A percentile compares a stretch with the other conserved stretches of the same genome.
phyloP scores from a whole-genome alignment of 75 land plant genomes.

The Picea sitchensis region DNA sequence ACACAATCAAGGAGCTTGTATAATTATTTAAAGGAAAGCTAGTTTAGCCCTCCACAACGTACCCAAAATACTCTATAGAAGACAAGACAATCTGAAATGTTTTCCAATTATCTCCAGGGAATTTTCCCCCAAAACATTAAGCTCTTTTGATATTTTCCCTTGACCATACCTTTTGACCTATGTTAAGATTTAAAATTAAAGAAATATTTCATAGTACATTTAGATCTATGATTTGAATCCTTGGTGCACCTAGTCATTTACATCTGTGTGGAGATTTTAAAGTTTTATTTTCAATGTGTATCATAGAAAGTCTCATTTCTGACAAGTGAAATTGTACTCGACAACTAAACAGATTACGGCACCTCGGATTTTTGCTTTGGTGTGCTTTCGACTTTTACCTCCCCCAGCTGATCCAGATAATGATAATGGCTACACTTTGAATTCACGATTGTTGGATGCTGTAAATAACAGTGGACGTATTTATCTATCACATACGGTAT shows the following conservation, averaged over 20 bases:
- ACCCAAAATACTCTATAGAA: background rate
- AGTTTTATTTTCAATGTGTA: constrained; percentile 1
- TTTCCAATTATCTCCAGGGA: background rate
- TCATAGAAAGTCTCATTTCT: background rate
- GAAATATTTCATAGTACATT: background rate
- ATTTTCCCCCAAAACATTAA: background rate
- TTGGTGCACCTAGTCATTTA: background rate
- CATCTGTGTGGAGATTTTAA: background rate
- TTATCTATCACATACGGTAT: constrained; percentile 73
- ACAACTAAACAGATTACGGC: constrained; percentile 43
- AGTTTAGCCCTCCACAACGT: background rate
- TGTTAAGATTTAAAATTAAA: background rate
- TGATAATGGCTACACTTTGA: constrained; percentile 51
- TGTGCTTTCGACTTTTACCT: constrained; percentile 75
- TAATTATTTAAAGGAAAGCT: no score
- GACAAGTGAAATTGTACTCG: background rate
- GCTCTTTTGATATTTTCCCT: background rate
- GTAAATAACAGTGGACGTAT: constrained; percentile 65
- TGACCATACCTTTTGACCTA: background rate
- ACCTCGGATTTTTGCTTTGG: constrained; percentile 68
- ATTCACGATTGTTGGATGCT: constrained; percentile 53
- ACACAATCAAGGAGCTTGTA: no score
- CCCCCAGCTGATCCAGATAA: constrained; percentile 28
- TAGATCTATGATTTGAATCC: background rate
- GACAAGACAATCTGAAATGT: background rate